Evolutionary conservation across 306 rosid species (phyloP).

Genomic region (Medicago arabica): DNA sequence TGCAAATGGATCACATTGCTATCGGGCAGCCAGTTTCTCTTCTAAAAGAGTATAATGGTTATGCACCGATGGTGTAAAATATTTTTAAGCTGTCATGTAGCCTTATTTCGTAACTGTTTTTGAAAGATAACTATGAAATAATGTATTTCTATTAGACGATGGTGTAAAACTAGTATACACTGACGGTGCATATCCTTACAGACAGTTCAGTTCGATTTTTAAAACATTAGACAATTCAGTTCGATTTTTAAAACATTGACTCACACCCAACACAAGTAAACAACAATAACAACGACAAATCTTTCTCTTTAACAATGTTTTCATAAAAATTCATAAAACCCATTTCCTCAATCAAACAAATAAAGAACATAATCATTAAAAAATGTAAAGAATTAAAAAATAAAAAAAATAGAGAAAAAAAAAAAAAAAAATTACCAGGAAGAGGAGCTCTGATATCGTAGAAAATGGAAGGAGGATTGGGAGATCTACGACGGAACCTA

Average conservation of each 20-base stretch:
- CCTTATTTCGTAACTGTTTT: too few relatives aligned
- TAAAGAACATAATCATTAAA: not conserved
- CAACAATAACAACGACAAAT: not conserved
- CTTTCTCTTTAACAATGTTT: not conserved
- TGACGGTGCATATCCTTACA: not conserved
- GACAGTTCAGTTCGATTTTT: not conserved
- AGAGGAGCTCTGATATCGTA: conserved; percentile 58
- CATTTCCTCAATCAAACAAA: not conserved
- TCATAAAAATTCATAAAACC: too few relatives aligned
- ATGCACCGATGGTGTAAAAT: too few relatives aligned
- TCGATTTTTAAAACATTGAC: not conserved
- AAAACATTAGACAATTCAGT: not conserved
- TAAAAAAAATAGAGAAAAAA: too few relatives aligned
- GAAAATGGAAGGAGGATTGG: conserved; percentile 40
- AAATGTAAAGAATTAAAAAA: not conserved
- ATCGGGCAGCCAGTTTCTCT: not conserved
- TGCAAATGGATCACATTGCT: conserved; percentile 11
- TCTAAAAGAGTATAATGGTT: too few relatives aligned
- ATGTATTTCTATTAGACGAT: too few relatives aligned
- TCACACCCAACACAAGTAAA: not conserved
- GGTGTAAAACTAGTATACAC: too few relatives aligned
- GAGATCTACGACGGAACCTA: conserved; percentile 55
- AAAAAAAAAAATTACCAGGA: conserved; percentile 49
- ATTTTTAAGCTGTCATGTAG: too few relatives aligned
- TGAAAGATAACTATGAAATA: too few relatives aligned